A percentile compares a stretch with the other conserved stretches of the same genome.
Conservation (phyloP, 1,284 basidiomycete species). For the Grifola frondosa region DNA sequence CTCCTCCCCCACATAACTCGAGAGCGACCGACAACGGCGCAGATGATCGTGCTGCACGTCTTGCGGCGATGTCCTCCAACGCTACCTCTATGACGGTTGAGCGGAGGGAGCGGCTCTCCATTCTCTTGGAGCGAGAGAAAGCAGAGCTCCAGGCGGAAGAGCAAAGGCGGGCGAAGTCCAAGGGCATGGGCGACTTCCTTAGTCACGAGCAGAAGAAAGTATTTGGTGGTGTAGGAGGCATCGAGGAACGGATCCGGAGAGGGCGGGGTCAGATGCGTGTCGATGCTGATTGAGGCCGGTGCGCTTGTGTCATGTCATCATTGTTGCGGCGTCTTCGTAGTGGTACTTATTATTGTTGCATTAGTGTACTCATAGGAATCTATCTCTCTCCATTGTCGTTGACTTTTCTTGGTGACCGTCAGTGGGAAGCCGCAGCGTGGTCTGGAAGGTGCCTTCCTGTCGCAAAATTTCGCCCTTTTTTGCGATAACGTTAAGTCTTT, state of each 20-base stretch:
- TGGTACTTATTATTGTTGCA: background rate
- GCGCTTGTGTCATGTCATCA: background rate
- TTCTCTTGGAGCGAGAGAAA: constrained; percentile 69
- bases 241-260: constrained; percentile 72
- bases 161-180: constrained; percentile 57
- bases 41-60: constrained; percentile 73
- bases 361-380: background rate
- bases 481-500: no score
- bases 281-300: constrained; percentile 25
- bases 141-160: constrained; percentile 68
- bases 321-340: background rate
- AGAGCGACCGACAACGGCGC: constrained; percentile 26
- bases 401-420: background rate
- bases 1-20: constrained; percentile 23
- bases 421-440: no score
- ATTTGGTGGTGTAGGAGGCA: constrained; percentile 70
- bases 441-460: no score
- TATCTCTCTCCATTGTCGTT: background rate
- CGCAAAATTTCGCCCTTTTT: no score
- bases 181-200: constrained; percentile 72
- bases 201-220: constrained; percentile 75
- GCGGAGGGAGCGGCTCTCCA: constrained; percentile 65
- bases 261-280: constrained; percentile 45
- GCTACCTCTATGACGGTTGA: constrained; percentile 65
- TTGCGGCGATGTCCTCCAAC: constrained; percentile 83